Evolutionary conservation across 768 basidiomycete species (phyloP), one percentile per base, ranked within the genome.

Genomic region (Boletus rubropictus): DNA sequence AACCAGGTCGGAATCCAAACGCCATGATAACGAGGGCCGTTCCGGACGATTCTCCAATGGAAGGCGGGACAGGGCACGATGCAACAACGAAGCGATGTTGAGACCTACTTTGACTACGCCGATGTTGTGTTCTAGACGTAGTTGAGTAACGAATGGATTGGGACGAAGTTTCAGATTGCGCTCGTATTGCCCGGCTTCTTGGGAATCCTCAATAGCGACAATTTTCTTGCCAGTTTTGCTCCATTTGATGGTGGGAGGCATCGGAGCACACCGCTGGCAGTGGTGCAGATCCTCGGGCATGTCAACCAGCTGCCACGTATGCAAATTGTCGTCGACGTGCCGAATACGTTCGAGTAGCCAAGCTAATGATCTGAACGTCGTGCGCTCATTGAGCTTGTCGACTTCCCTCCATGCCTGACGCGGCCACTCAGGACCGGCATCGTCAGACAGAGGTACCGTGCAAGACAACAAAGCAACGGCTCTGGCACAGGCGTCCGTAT

Each of bases 271-370:
- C 14, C 88, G 76, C 55, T 81, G 75, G 65, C 92, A 96, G 44
- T 75, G 73, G 20, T 67, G 69, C 33, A 74, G 69, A 18, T 76
- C 68, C 4, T 73, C 69, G 0, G 70, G 66, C 4, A 73, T 54
- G 3, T 74, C 67, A 25, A 83, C 68, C 1, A 62, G 51, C 47
- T 87, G 84, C 94, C 94, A 97, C 3, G 71, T 58, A 22, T 68
- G 69, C 56, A 86, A 77, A 48, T 76, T 69, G 31, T 80, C 80
- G 20, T 85, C 79, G 47, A 91, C 78, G 48, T 82, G 79, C 11
- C 87, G 81, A 51, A 94, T 76, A 41, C 90, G 81, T 60, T 93
- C 89, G 20, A 90, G 70, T 17, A 96, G 68, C 93, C 94, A 97
- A 2, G 91, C 86, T 14, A 95, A 62, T 5, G 82, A 73, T 51